Percentiles rank a stretch among this genome's conserved stretches.
These are phyloP conservation scores for Hypomyces perniciosus DNA, from an alignment of 2,329 filamentous ascomycete genomes.

Conservation along the genomic window DNA sequence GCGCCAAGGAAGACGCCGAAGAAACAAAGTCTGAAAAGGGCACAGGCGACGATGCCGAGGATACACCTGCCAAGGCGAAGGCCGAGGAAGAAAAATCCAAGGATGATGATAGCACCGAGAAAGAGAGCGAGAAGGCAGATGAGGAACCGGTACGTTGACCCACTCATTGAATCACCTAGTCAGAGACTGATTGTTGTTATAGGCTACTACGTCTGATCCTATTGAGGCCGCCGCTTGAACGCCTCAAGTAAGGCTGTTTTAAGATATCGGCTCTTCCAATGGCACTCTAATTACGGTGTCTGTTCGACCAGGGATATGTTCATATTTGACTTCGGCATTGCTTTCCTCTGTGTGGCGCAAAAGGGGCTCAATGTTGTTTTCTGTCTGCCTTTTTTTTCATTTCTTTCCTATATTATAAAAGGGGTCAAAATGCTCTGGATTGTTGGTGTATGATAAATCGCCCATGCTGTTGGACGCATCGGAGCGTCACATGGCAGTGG, in stretches of 20 bases:
- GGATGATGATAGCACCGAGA: constrained; percentile 19
- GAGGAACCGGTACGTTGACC: constrained; percentile 6
- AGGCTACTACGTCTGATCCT: constrained; percentile 27
- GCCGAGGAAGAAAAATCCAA: constrained; percentile 22
- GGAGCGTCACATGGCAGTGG: neutral
- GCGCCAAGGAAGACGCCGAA: constrained; percentile 32
- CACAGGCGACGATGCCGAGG: constrained; percentile 27
- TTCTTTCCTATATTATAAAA: constrained; percentile 16
- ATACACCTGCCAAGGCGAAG: constrained; percentile 18
- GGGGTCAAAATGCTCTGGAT: constrained; percentile 3
- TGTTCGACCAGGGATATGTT: neutral
- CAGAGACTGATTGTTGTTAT: neutral
- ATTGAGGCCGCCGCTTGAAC: constrained; percentile 33
- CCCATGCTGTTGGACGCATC: neutral
- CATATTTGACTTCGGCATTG: constrained; percentile 1
- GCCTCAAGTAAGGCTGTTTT: neutral
- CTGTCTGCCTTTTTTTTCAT: constrained; percentile 11
- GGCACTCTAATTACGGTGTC: neutral
- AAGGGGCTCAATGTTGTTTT: constrained; percentile 10
- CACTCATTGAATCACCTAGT: constrained; percentile 13
- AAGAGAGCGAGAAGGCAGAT: constrained; percentile 22
- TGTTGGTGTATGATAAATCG: constrained; percentile 10
- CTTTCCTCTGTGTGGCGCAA: constrained; percentile 13
- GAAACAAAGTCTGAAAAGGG: constrained; percentile 32
- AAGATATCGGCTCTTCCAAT: neutral